phyloP scores from a whole-genome alignment of 331 rosid species.

The Malus hybrid region DNA sequence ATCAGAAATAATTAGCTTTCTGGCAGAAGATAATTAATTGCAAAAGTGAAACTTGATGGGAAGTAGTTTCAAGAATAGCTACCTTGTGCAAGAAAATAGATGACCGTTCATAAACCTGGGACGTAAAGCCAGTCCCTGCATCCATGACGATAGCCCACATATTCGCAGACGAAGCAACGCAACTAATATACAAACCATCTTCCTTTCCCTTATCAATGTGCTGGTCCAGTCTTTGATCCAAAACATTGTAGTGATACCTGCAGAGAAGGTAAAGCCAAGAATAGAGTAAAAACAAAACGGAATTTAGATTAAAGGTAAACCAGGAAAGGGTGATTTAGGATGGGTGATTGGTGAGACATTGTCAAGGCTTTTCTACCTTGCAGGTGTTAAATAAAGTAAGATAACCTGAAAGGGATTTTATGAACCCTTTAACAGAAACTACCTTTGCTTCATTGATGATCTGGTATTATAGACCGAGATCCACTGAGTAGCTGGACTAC shows the following conservation, averaged over 20 bases:
- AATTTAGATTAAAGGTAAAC: background rate
- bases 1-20: background rate
- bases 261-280: background rate
- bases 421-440: background rate
- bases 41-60: background rate
- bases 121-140: constrained; percentile 32
- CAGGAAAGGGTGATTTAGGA: background rate
- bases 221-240: constrained; percentile 30
- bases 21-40: background rate
- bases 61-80: background rate
- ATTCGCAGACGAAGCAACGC: constrained; percentile 30
- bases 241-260: constrained; percentile 43
- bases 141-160: constrained; percentile 42
- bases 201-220: constrained; percentile 41
- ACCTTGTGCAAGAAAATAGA: constrained; percentile 40
- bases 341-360: background rate
- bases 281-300: background rate
- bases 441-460: constrained; percentile 36
- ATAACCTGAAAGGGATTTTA: background rate
- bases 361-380: background rate
- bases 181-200: constrained; percentile 36
- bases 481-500: constrained; percentile 32
- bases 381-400: background rate
- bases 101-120: constrained; percentile 36
- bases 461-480: constrained; percentile 31